Evolutionary conservation across 2,329 filamentous ascomycete species (phyloP), one percentile per base, ranked within the genome.

Genomic region (Exophiala phaeomuriformis): DNA sequence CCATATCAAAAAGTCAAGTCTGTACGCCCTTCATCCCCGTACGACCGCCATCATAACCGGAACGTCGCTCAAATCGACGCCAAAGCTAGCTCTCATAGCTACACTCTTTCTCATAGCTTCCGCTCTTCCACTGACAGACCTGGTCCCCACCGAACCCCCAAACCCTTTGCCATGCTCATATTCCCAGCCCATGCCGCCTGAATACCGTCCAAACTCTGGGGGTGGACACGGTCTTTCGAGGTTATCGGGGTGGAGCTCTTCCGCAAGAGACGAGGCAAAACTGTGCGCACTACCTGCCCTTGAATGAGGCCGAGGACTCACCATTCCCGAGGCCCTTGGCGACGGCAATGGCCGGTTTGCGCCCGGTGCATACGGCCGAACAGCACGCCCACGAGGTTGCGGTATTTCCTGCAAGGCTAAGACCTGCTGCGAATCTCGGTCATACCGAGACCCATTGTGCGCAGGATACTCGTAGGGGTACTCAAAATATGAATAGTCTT

Each of bases 141-240:
- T 61, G 8, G 66, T 69, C 6, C 69, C 68, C 36, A 66, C 67
- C 60, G 67, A 69, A 51, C 68, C 69, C 52, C 68, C 64, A 9
- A 71, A 57, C 4, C 66, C 66, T 19, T 61, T 61, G 27, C 63
- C 66, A 8, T 42, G 48, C 44, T 69, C 67, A 56, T 70, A 70
- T 29, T 66, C 65, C 52, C 67, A 68, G 5, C 61, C 61, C 36
- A 68, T 58, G 6, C 69, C 69, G 44, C 70, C 69, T 48, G 65
- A 64, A 57, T 68, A 71, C 2, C 69, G 67, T 47, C 65, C 69
- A 51, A 58, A 57, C 5, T 55, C 43, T 4, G 58, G 58, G 6
- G 51, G 42, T 27, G 54, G 52, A 39, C 47, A 44, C 19, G 43
- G 27, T 36, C 45, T 36, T 4, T 56, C 49, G 4, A 50, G 4